Evolutionary conservation across 805 yeast genomes (phyloP), one percentile per base, ranked within the genome.

Genomic region (Blastobotrys americana): DNA sequence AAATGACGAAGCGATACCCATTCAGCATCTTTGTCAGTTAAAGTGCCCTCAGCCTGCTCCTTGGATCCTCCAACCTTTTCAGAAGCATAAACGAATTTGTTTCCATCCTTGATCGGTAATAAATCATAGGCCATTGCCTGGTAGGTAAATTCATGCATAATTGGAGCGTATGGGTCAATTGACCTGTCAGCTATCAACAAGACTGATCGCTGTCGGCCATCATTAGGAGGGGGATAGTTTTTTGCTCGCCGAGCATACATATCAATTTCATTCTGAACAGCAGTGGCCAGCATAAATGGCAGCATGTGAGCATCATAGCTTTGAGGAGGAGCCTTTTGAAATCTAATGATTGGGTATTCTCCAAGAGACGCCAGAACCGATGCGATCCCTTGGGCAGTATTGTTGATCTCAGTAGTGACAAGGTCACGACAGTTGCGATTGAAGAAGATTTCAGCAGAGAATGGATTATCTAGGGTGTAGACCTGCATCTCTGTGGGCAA

Each of bases 111-210:
- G 37, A 72, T 67, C n/a, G 65, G 57, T 31, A 68, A 74, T 23
- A 82, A 64, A 61, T 90, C 98, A 67, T 82, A 82, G 16, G 89
- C 83, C 84, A 89, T 80, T 3, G 97, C 89, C 64, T 90, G 95
- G 63, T 89, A 93, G 19, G 82, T 77, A 63, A 89, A 86, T 60
- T 87, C 96, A 62, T 93, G 97, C 44, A 89, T 64, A 39, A 93
- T 60, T 0, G 97, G 96, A 4, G 93, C 84, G 55, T 77, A 76
- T 40, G 83, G 68, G 61, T 94, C 98, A 59, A 88, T 60, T 1
- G 95, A 73, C 50, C 99, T 72, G 63, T 93, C 98, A 2, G 84
- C 70, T 16, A 93, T 77, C 27, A 93, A 63, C 51, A 90, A 71
- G 0, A 84, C 71, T 0, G 96, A 74, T 49, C 93, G 71, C 17